Base-by-base conservation (phyloP, 2,329 filamentous ascomycete species). In the Fusarium concolor region DNA sequence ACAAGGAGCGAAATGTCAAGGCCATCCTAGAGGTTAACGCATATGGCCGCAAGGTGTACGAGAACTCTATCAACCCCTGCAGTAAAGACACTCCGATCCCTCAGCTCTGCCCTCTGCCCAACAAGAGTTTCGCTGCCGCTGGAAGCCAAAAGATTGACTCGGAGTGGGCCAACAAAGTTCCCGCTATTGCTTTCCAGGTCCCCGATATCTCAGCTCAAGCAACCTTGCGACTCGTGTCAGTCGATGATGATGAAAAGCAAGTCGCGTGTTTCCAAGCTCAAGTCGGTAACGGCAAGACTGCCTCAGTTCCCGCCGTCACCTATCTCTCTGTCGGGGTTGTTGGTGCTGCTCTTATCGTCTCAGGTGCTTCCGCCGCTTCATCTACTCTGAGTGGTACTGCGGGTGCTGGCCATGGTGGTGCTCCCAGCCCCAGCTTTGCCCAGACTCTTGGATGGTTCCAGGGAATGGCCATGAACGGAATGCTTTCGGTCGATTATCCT, bases 371-470 rank as follows among this genome's bases (percentile, higher is more conserved):
- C 26, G 92, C 94, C 29, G 79, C 90, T 18, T 87, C 87, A 49
- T 84, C 88, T 37, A 87, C 85, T 10, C 79, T 89, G 31, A 59
- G 61, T 18, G 84, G 85, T 26, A 83, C 87, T 44, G 85, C 86
- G 45, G 82, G 82, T 20, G 81, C 86, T 12, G 81, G 80, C 37
- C 85, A 82, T 52, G 91, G 90, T 15, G 84, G 85, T 14, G 84
- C 90, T 12, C 83, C 90, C 39, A 96, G 93, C 72, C 96, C 96
- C 26, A 92, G 90, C 53, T 97, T 98, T 77, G 86, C 85, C 43
- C 93, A 97, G 75, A 89, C 96, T 46, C 86, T 97, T 70, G 89
- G 90, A 65, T 96, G 92, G 88, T 97, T 98, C 79, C 94, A 98
- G 80, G 90, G 91, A 49, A 92, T 98, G 85, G 94, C 96, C 28